Percentiles rank a stretch among this genome's conserved stretches.
These are phyloP conservation scores for Trametes elegans DNA, from an alignment of 768 basidiomycete species.

Conservation along the genomic window DNA sequence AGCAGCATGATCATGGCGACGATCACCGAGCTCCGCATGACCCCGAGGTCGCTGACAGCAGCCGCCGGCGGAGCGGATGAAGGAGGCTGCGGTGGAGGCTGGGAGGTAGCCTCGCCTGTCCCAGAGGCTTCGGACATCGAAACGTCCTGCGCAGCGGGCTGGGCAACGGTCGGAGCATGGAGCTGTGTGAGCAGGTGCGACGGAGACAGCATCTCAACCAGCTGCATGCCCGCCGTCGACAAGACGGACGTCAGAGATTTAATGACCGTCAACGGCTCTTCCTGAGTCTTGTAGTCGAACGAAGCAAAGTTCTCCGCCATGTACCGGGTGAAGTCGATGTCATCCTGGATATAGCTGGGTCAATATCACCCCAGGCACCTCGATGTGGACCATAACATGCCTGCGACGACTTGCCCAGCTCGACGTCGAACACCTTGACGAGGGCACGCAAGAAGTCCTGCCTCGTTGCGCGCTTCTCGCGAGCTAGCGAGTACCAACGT, in stretches of 20 bases:
- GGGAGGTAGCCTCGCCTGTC: neutral
- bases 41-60: constrained; percentile 20
- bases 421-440: constrained; percentile 79
- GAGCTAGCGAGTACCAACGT: constrained; percentile 87
- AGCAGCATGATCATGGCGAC: constrained; percentile 85
- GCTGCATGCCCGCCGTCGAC: constrained; percentile 77
- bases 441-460: constrained; percentile 87
- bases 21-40: constrained; percentile 70
- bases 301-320: constrained; percentile 93
- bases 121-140: constrained; percentile 5
- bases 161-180: constrained; percentile 32
- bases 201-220: constrained; percentile 74
- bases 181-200: constrained; percentile 65
- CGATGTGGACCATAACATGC: constrained; percentile 31
- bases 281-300: constrained; percentile 93
- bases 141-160: neutral
- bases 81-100: neutral
- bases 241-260: constrained; percentile 72
- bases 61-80: constrained; percentile 12
- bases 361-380: neutral
- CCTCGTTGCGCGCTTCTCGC: constrained; percentile 83
- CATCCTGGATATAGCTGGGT: constrained; percentile 47
- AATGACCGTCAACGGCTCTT: constrained; percentile 87
- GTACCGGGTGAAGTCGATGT: constrained; percentile 85
- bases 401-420: constrained; percentile 55